Base-by-base conservation (phyloP, 768 basidiomycete genomes). In the Cystofilobasidium ferigula region DNA sequence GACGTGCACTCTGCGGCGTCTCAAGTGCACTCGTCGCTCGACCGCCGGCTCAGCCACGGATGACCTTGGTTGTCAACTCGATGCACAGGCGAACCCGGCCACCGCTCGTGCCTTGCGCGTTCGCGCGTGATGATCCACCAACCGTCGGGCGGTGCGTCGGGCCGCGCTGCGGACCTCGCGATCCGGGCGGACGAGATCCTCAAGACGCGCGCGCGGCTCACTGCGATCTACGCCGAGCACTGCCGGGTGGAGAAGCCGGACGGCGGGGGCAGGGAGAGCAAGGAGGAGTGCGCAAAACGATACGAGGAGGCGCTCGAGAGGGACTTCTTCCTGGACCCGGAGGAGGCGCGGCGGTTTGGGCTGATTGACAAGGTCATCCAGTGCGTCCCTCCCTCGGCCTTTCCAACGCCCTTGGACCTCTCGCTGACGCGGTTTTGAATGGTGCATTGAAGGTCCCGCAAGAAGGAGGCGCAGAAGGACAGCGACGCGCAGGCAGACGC, bases 101-200 rank as follows among this genome's bases (percentile, higher is more conserved):
- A 93, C 75, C 82, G 94, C 35, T 91, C 91, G 74, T 87, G 87
- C 71, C 81, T 98, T 65, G 90, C 91, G 16, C 88, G 97, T 74
- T 86, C 91, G 24, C 89, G 87, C 74, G 90, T 98, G 73, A 98
- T 98, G 94, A 97, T 98, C 63, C 94, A 98, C 76, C 94, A 98
- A 77, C 94, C 94, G 0, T 94, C 91, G 40, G 94, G 94, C 62
- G 94, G 93, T 43, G 92, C 92, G 53, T 87, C 88, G 35, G 94
- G 94, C 5, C 92, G 94, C 75, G 94, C 94, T 26, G 86, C 86
- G 45, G 94, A 98, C 77, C 94, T 98, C 71, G 89, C 91, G n/a
- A 93, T 94, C 69, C 90, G 94, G 73, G 94, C 94, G 4, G 88
- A 87, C 75, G 92, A 97, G 78, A 98, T 98, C 72, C 81, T 98